Base-by-base conservation (phyloP, 306 rosid genomes). In the Clitoria ternatea region DNA sequence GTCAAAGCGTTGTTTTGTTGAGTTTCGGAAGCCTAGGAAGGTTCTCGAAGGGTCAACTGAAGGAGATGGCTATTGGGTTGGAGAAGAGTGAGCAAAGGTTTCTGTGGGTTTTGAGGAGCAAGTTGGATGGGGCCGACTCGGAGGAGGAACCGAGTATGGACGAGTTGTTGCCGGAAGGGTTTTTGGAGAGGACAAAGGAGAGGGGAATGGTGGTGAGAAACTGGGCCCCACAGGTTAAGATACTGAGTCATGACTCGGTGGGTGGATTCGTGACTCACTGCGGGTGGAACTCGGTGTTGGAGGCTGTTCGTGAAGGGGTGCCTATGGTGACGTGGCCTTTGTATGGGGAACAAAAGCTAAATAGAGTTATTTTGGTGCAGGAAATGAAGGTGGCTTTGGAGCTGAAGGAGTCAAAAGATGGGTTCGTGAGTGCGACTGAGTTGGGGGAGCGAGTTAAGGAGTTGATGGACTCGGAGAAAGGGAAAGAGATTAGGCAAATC, bases 1-100 rank as follows among this genome's bases (percentile, higher is more conserved):
- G n/a, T n/a, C n/a, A n/a, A n/a, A n/a, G n/a, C n/a, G n/a, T n/a
- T n/a, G 83, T 85, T 22, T 77, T 85, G 15, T 55, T 88, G 40
- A 79, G 88, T 48, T 83, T 88, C 12, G 93, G 93, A n/a, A 85
- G 90, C 75, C 17, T 85, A 49, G 90, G 93, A 4, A 23, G 52
- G 40, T 88, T 88, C 13, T 69, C 86, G 0, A 49, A 6, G 15
- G 59, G 36, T 2, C 88, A 83, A 14, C 17, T 88, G 60, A 59
- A 32, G 32, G 90, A 85, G 27, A 83, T 81, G 6, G 86, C 90
- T 0, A 1, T 40, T 30, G 93, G 88, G 20, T 74, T 88, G 59
- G 93, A 88, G 78, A 79, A 32, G 7, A 85, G 85, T 2, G 79
- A 70, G 10, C 81, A 70, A 12, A 66, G 84, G 24, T 88, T 85